Evolutionary conservation across 768 basidiomycete genomes (phyloP), one percentile per base, ranked within the genome.

Genomic region (Kwoniella mangroviensis): DNA sequence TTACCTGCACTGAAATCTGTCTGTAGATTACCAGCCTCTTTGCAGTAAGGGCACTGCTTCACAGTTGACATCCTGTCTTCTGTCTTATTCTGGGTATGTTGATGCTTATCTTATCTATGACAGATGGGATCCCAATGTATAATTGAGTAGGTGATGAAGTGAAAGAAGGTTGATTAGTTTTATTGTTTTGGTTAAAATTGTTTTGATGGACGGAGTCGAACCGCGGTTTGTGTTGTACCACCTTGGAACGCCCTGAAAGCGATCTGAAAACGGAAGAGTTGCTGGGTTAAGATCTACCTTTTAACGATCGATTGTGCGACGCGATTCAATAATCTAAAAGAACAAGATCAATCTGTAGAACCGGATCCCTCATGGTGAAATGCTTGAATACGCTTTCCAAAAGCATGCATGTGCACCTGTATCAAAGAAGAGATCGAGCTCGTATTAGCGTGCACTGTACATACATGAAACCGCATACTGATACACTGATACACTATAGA

Each of bases 1-100:
- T 71, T 71, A 52, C 73, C 73, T 12, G 67, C 57, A 21, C 59
- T 71, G 26, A 42, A 63, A 43, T 74, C 73, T 9, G 73, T 71
- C 34, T 68, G 52, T 4, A 74, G 59, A 13, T 62, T 45, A 15
- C 34, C n/a, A 22, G 56, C 55, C 43, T 40, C 52, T 26, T 54
- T 59, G 56, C 73, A 74, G 13, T 56, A 10, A 17, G 63, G 59
- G 54, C 73, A 75, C 12, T 40, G n/a, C 53, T 72, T 70, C 34
- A 67, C 28, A 22, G 42, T 68, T 22, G 65, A 56, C 65, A 67
- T 67, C 21, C 15, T 62, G 28, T 19, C 22, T 41, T 17, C 13
- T 17, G 28, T 19, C 21, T 11, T 21, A 41, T 40, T 40, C 40
- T 21, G 54, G 21, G 21, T 13, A 7, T 22, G 26, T 28, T 11